These are phyloP conservation scores for Talaromyces thailandensis DNA, from an alignment of 495 filamentous ascomycete species.

Conservation along the genomic window DNA sequence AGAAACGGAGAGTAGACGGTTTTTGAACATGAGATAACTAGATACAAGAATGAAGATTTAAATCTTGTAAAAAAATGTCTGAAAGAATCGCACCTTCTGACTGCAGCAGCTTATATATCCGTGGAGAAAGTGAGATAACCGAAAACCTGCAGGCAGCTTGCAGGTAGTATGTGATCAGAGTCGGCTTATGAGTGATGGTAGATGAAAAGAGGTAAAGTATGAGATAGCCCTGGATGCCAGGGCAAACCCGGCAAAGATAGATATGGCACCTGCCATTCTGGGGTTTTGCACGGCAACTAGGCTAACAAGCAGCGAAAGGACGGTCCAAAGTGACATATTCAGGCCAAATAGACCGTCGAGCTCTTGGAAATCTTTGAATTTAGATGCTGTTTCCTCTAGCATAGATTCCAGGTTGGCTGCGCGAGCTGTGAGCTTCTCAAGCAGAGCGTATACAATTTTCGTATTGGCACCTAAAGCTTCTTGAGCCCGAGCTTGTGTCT, in stretches of 20 bases:
- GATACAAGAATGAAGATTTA: background rate
- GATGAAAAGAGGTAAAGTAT: background rate
- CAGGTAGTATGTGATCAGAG: background rate
- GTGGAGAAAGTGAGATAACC: background rate
- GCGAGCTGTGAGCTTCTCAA: slow-evolving; percentile 26
- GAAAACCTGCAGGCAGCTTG: background rate
- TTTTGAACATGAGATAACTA: too few relatives aligned
- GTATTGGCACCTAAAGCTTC: slow-evolving; percentile 23
- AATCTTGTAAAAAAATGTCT: background rate
- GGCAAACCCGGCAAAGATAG: background rate
- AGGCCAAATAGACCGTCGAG: slow-evolving; percentile 13
- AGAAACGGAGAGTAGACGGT: too few relatives aligned
- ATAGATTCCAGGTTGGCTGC: slow-evolving; percentile 31
- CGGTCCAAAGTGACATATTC: slow-evolving; percentile 16
- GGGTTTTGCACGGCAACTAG: slow-evolving; percentile 17
- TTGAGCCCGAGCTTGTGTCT: slow-evolving; percentile 25
- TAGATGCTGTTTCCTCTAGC: slow-evolving; percentile 30
- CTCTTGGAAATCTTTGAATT: slow-evolving; percentile 19
- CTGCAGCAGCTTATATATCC: background rate
- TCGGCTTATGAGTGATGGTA: background rate
- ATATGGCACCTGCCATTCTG: slow-evolving; percentile 1
- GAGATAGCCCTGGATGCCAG: background rate
- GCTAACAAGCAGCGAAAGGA: slow-evolving; percentile 16
- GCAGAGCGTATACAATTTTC: slow-evolving; percentile 26
- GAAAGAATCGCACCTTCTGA: background rate